Evolutionary conservation across 768 basidiomycete genomes (phyloP).

Genomic region (Psilocybe cubensis): DNA sequence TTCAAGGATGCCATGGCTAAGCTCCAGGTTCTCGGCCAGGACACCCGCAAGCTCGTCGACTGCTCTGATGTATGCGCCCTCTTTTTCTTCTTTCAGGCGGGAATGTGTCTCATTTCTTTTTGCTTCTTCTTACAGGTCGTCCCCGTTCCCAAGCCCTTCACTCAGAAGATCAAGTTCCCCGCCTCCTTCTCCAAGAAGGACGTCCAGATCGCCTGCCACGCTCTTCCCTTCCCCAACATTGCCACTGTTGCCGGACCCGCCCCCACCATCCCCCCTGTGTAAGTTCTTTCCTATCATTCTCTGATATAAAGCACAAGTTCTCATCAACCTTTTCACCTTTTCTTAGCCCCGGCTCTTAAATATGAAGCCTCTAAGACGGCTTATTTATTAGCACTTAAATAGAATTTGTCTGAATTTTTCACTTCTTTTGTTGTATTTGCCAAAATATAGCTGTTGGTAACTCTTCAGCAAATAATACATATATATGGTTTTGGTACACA

Average conservation of each 20-base stretch:
- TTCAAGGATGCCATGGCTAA: conserved; percentile 38
- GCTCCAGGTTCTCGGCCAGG: conserved; percentile 33
- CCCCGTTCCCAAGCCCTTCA: conserved; percentile 17
- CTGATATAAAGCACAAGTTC: background rate
- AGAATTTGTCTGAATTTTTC: background rate
- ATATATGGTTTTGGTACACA: no score
- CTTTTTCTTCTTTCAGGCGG: background rate
- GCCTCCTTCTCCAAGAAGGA: conserved; percentile 20
- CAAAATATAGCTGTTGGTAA: background rate
- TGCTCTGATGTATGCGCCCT: conserved; percentile 34
- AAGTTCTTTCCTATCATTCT: background rate
- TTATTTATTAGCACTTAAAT: background rate
- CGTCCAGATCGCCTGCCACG: conserved; percentile 21
- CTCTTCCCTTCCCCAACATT: conserved; percentile 16
- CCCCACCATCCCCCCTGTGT: conserved; percentile 20
- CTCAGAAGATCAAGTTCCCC: conserved; percentile 21
- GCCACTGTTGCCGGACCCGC: conserved; percentile 21
- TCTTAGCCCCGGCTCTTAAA: conserved; percentile 12
- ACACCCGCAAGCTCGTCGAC: conserved; percentile 31
- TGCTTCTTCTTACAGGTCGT: conserved; percentile 1
- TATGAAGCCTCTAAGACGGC: background rate
- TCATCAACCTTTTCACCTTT: background rate
- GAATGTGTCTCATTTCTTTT: background rate
- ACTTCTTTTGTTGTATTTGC: background rate
- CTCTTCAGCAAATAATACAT: background rate